Percentiles rank a stretch among this genome's conserved stretches.
These are phyloP conservation scores for Datura wrightii DNA, from an alignment of 257 asterid genomes.

Conservation along the genomic window DNA sequence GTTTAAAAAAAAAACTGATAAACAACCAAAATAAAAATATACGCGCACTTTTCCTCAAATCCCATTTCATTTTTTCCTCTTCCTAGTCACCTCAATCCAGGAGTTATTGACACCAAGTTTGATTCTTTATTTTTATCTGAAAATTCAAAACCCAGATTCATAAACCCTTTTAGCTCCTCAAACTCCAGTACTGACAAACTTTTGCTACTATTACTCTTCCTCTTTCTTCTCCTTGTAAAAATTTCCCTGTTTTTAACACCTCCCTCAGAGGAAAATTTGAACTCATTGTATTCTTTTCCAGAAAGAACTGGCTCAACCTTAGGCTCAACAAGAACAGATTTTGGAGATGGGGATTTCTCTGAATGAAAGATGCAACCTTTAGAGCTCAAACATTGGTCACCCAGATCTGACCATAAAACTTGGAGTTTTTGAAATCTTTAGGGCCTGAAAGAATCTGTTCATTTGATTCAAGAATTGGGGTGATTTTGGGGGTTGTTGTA, in stretches of 20 bases:
- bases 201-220: conserved; percentile 40
- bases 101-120: conserved; percentile 56
- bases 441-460: not conserved
- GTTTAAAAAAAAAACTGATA: too few relatives aligned
- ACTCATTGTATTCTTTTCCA: conserved; percentile 53
- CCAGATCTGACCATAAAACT: conserved; percentile 55
- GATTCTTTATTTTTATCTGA: conserved; percentile 62
- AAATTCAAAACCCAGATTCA: conserved; percentile 84
- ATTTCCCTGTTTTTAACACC: not conserved
- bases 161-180: conserved; percentile 79
- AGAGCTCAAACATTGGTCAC: conserved; percentile 59
- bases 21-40: too few relatives aligned
- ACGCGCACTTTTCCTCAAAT: not conserved
- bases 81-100: conserved; percentile 64
- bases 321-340: conserved; percentile 53
- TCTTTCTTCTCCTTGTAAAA: not conserved
- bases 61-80: conserved; percentile 23
- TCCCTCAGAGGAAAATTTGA: not conserved
- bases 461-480: conserved; percentile 4
- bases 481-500: not conserved
- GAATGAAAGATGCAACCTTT: conserved; percentile 32
- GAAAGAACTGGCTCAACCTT: conserved; percentile 70
- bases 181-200: conserved; percentile 74
- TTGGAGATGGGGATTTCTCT: conserved; percentile 49
- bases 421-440: conserved; percentile 45